Base-by-base conservation (phyloP, 768 basidiomycete genomes). In the Obba rivulosa region DNA sequence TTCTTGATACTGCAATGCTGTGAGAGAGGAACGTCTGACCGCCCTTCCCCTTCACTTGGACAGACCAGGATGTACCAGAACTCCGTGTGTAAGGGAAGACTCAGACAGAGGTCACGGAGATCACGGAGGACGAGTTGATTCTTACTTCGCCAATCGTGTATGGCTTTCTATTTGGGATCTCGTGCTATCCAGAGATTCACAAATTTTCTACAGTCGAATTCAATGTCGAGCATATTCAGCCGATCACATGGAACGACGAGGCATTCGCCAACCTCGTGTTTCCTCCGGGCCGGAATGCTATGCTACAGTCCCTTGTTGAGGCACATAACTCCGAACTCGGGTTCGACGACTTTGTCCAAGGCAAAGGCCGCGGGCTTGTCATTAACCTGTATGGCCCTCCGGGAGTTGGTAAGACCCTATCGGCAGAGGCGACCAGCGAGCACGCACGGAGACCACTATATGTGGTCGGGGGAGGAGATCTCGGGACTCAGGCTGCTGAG, bases 91-190 rank as follows among this genome's bases (percentile, higher is more conserved):
- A 46, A 24, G 45, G 14, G 9, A 20, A 14, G 31, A 11, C 34
- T 1, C 18, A 35, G 42, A 43, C 35, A 9, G 49, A 41, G 28
- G 40, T 20, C 8, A 23, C 17, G 17, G 51, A 44, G 25, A 31
- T 50, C 24, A 52, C 46, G 0, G 76, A 79, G 2, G 76, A 78
- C n/a, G 76, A 81, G 28, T 61, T 81, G 16, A 62, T 82, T 23
- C 60, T 85, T 3, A 66, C 80, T 0, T 70, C 81, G 0, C 72
- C 78, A 0, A 65, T 78, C 22, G 71, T 83, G 1, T 78, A 78
- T 47, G 81, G 80, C 0, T 85, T 85, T 61, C n/a, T n/a, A n/a
- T n/a, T n/a, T n/a, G n/a, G n/a, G n/a, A n/a, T n/a, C 0, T 4
- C 41, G 40, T n/a, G n/a, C n/a, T n/a, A n/a, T n/a, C n/a, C n/a